These are phyloP conservation scores for Dendrostoma leiphaemia DNA, from an alignment of 2,329 filamentous ascomycete genomes.

Conservation along the genomic window DNA sequence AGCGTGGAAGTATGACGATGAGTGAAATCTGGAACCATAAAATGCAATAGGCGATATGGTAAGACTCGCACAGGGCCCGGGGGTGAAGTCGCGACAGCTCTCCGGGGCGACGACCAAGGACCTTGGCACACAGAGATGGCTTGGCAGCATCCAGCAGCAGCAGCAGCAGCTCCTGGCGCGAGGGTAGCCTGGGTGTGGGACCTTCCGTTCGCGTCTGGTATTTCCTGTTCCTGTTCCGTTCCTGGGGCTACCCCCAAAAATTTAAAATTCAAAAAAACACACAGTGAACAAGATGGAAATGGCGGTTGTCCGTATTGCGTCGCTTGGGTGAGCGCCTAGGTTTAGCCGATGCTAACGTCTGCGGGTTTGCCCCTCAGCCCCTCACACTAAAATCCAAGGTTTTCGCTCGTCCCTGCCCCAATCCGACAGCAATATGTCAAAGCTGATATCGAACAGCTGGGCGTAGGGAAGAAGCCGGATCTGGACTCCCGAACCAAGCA, in stretches of 20 bases:
- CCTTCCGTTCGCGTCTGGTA: too few species aligned
- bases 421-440: not conserved
- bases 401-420: not conserved
- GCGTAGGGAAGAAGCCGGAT: not conserved
- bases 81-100: too few species aligned
- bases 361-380: not conserved
- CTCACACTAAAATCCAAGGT: not conserved
- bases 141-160: not conserved
- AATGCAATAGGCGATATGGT: too few species aligned
- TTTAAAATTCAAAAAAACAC: too few species aligned
- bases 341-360: too few species aligned
- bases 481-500: not conserved
- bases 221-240: not conserved
- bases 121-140: too few species aligned
- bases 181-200: not conserved
- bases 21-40: not conserved
- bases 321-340: not conserved
- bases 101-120: too few species aligned
- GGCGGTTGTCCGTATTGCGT: too few species aligned
- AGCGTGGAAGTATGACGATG: not conserved
- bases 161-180: not conserved
- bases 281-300: too few species aligned
- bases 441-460: not conserved
- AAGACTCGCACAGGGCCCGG: too few species aligned
- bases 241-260: too few species aligned